Percentiles rank a stretch among this genome's conserved stretches.
Evolutionary conservation across 805 yeast species (phyloP).

Genomic region (Ogataea methanolica): DNA sequence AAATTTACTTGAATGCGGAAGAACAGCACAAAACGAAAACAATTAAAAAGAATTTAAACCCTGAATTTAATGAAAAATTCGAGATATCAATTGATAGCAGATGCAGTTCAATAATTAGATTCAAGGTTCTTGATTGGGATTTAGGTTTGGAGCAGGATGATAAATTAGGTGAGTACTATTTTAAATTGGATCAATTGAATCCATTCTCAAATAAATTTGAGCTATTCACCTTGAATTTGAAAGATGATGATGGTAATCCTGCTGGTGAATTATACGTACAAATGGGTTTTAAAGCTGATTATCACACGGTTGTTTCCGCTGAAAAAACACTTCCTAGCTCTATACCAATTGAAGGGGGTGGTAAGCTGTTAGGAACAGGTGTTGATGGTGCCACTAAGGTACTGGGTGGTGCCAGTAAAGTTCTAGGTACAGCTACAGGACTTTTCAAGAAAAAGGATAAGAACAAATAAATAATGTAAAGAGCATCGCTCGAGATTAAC

Average conservation of each 20-base stretch:
- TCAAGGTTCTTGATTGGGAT: constrained; percentile 85
- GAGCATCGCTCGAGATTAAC: neutral
- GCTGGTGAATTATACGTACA: constrained; percentile 64
- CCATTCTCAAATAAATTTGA: constrained; percentile 44
- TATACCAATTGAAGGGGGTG: constrained; percentile 40
- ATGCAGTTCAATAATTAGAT: constrained; percentile 50
- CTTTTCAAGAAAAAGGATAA: constrained; percentile 24
- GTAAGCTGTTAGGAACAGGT: constrained; percentile 39
- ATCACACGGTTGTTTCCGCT: constrained; percentile 40
- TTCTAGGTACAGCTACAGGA: constrained; percentile 42
- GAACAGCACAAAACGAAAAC: constrained; percentile 71
- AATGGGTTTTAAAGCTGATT: constrained; percentile 66
- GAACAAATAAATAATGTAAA: neutral
- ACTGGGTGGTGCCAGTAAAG: constrained; percentile 48
- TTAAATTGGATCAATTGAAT: constrained; percentile 57
- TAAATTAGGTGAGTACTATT: constrained; percentile 58
- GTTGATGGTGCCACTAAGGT: constrained; percentile 37
- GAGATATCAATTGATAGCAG: constrained; percentile 55
- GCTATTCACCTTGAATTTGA: constrained; percentile 49
- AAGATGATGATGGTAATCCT: constrained; percentile 42
- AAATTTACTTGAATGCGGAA: constrained; percentile 61
- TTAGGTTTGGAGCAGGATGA: constrained; percentile 87
- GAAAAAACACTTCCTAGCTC: constrained; percentile 37
- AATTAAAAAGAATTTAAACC: constrained; percentile 81
- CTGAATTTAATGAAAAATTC: constrained; percentile 79